A percentile compares a stretch with the other conserved stretches of the same genome.
These are phyloP conservation scores for Penicillium steckii DNA, from an alignment of 495 filamentous ascomycete genomes.

Conservation along the genomic window DNA sequence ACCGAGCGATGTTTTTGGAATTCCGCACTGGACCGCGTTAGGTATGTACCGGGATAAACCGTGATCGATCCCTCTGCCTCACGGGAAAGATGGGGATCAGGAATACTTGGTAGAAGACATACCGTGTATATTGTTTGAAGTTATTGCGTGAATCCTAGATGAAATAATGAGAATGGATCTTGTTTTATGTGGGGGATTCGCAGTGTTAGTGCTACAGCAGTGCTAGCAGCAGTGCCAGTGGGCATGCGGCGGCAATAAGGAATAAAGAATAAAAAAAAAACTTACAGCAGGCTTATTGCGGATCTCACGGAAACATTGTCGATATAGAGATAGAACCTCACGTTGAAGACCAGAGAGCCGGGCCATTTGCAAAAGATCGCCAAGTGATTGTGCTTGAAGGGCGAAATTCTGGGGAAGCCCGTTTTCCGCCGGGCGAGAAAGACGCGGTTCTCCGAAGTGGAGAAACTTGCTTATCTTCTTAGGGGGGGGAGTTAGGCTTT, in stretches of 20 bases:
- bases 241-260: no score
- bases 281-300: constrained; percentile 77
- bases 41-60: constrained; percentile 9
- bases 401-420: constrained; percentile 11
- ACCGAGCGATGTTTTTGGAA: constrained; percentile 70
- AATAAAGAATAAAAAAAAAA: constrained; percentile 6
- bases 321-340: constrained; percentile 83
- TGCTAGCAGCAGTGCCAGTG: no score
- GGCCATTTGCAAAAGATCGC: constrained; percentile 23
- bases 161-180: no score
- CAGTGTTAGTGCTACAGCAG: no score
- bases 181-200: no score
- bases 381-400: constrained; percentile 1
- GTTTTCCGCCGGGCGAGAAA: constrained; percentile 22
- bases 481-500: no score
- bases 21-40: constrained; percentile 55
- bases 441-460: constrained; percentile 22
- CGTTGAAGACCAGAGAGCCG: constrained; percentile 85
- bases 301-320: constrained; percentile 76
- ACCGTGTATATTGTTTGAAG: constrained; percentile 58
- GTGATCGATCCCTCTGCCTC: no score
- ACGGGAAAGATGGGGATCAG: constrained; percentile 4
- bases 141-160: constrained; percentile 52
- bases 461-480: no score
- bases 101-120: constrained; percentile 18